phyloP scores from a whole-genome alignment of 805 yeast species.

The Saturnispora sekii region DNA sequence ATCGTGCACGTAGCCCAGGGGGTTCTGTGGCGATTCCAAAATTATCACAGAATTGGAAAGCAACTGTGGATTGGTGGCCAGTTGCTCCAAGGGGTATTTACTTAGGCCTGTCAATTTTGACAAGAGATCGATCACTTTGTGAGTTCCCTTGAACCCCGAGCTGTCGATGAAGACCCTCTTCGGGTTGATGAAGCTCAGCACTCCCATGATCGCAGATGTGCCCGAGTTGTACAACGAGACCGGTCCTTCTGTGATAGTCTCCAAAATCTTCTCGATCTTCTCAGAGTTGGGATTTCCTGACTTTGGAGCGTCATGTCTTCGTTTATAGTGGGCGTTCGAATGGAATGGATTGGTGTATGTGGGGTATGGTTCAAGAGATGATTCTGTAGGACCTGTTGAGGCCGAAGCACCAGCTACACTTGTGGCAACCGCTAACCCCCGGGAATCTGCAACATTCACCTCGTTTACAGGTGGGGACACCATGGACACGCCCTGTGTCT shows the following conservation, averaged over 20 bases:
- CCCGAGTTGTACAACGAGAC: constrained; percentile 43
- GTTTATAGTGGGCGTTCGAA: constrained; percentile 7
- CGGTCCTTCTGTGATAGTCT: constrained; percentile 34
- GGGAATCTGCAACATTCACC: too few species aligned
- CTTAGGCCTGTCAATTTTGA: constrained; percentile 33
- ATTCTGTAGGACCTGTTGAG: constrained; percentile 8
- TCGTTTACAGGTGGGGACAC: too few species aligned
- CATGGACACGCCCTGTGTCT: too few species aligned
- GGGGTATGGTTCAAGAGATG: constrained; percentile 17
- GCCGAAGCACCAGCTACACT: background rate
- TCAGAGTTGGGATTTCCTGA: constrained; percentile 40
- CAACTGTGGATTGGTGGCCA: constrained; percentile 25
- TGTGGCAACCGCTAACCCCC: background rate
- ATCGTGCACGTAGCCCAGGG: constrained; percentile 36
- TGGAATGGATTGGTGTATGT: constrained; percentile 21
- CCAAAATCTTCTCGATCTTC: constrained; percentile 37
- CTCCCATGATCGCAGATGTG: constrained; percentile 41
- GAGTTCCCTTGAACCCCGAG: constrained; percentile 44
- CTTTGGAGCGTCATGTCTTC: constrained; percentile 20
- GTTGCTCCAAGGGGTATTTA: constrained; percentile 27
- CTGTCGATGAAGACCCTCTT: constrained; percentile 34
- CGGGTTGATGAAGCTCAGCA: constrained; percentile 38
- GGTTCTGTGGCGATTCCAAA: constrained; percentile 48
- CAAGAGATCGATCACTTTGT: constrained; percentile 36
- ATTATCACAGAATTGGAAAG: constrained; percentile 36